Conservation (phyloP, 345 rosid genomes). For the Citrus reticulata region DNA sequence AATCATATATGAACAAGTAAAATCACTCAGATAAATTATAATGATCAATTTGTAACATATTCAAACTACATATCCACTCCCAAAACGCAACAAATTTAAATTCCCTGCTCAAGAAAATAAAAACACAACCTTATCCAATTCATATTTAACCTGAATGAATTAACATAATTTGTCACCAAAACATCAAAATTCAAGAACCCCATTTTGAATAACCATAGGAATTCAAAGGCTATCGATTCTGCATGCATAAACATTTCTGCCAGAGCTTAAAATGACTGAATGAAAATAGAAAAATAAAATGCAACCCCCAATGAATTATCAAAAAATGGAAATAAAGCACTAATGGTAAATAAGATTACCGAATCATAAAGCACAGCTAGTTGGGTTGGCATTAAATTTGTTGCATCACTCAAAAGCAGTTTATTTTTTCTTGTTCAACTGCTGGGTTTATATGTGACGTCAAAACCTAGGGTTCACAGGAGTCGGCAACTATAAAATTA, state of each 20-base stretch:
- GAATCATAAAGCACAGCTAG: not conserved
- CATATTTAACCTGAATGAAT: not conserved
- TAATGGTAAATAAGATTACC: not conserved
- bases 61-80: not conserved
- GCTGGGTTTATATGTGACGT: conserved; percentile 1
- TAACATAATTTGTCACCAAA: not conserved
- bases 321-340: not conserved
- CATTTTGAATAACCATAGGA: not conserved
- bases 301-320: not conserved
- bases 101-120: not conserved
- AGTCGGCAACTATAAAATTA: not conserved
- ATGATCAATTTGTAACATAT: not conserved
- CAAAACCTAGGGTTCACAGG: conserved; percentile 13
- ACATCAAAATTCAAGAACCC: conserved; percentile 3
- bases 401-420: not conserved
- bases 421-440: not conserved
- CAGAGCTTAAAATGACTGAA: too few relatives aligned
- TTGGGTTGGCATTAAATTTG: not conserved
- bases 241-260: not conserved
- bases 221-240: not conserved
- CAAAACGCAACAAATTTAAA: not conserved
- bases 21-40: not conserved
- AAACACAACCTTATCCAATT: not conserved
- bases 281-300: not conserved
- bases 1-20: not conserved